These are phyloP conservation scores for Nicotiana benthamiana DNA, from an alignment of 257 asterid species.

Conservation along the genomic window DNA sequence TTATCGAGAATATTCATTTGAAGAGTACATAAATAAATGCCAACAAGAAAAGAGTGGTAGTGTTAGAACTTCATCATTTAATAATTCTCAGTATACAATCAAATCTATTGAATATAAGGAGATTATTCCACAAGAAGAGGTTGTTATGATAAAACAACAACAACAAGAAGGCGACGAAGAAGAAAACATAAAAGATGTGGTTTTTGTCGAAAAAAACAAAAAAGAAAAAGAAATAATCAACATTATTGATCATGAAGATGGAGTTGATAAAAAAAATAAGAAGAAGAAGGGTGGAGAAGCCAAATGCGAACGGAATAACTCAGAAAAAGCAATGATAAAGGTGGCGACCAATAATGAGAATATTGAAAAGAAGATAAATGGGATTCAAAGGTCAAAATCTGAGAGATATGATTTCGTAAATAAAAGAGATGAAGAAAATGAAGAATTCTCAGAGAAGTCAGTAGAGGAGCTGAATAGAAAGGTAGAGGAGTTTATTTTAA, in stretches of 20 bases:
- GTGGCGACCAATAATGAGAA: conserved; percentile 10
- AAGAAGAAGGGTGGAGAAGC: background rate
- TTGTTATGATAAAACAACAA: background rate
- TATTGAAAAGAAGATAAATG: background rate
- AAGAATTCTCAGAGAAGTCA: conserved; percentile 51
- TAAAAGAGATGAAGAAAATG: conserved; percentile 25
- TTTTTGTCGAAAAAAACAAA: background rate
- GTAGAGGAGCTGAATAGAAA: conserved; percentile 53
- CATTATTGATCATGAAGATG: background rate
- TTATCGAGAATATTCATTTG: conserved; percentile 8
- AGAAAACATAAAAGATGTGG: conserved; percentile 28
- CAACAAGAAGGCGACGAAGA: background rate
- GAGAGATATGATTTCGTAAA: conserved; percentile 16
- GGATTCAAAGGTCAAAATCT: conserved; percentile 27
- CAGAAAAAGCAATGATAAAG: conserved; percentile 14
- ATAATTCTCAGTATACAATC: background rate
- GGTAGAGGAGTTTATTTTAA: conserved; percentile 56
- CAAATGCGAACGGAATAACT: conserved; percentile 27
- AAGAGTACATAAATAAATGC: conserved; percentile 17
- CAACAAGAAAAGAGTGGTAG: background rate
- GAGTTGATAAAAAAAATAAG: too few relatives aligned
- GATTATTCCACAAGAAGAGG: background rate
- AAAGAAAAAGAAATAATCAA: background rate
- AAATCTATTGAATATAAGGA: background rate
- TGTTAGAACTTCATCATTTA: conserved; percentile 6